These are phyloP conservation scores for Thermothelomyces thermophilus DNA, from an alignment of 2,329 filamentous ascomycete species.

Conservation along the genomic window DNA sequence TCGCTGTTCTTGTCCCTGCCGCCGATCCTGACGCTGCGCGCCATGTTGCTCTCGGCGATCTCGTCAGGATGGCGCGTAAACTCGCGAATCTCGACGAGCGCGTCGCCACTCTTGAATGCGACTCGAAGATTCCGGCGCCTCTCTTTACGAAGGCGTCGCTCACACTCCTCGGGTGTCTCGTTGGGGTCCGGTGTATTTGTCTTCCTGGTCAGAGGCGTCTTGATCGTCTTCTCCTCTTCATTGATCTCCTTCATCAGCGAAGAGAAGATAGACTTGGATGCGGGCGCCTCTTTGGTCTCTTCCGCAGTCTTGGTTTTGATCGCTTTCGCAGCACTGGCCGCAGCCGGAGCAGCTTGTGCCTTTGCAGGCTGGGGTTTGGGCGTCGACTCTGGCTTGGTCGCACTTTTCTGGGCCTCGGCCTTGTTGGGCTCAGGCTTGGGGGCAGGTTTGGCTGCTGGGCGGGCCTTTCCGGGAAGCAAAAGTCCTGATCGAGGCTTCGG, in stretches of 20 bases:
- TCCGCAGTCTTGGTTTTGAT: slow-evolving; percentile 28
- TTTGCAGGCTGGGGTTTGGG: slow-evolving; percentile 25
- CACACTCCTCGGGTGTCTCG: slow-evolving; percentile 62
- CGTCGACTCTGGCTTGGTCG: slow-evolving; percentile 29
- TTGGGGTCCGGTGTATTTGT: slow-evolving; percentile 42
- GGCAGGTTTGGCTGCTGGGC: slow-evolving; percentile 37
- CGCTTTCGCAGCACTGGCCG: slow-evolving; percentile 21
- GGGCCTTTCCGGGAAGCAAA: slow-evolving; percentile 42
- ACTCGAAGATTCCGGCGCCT: slow-evolving; percentile 62
- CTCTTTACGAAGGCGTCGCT: slow-evolving; percentile 65
- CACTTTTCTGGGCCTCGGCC: slow-evolving; percentile 18
- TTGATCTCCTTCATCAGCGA: slow-evolving; percentile 46
- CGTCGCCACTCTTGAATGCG: slow-evolving; percentile 60
- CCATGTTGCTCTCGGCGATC: slow-evolving; percentile 16
- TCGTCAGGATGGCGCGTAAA: slow-evolving; percentile 65
- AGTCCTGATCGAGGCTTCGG: slow-evolving; percentile 27
- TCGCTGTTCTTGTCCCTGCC: slow-evolving; percentile 56
- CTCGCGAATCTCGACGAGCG: slow-evolving; percentile 58
- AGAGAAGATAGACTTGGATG: slow-evolving; percentile 44
- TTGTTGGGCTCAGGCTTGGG: slow-evolving; percentile 31
- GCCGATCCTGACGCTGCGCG: slow-evolving; percentile 28
- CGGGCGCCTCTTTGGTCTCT: slow-evolving; percentile 23
- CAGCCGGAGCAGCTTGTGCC: slow-evolving; percentile 19
- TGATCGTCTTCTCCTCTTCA: slow-evolving; percentile 46
- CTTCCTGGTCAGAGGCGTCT: slow-evolving; percentile 33